Evolutionary conservation across 192 early-diverging fungal species (phyloP).

Genomic region (Linnemannia exigua): DNA sequence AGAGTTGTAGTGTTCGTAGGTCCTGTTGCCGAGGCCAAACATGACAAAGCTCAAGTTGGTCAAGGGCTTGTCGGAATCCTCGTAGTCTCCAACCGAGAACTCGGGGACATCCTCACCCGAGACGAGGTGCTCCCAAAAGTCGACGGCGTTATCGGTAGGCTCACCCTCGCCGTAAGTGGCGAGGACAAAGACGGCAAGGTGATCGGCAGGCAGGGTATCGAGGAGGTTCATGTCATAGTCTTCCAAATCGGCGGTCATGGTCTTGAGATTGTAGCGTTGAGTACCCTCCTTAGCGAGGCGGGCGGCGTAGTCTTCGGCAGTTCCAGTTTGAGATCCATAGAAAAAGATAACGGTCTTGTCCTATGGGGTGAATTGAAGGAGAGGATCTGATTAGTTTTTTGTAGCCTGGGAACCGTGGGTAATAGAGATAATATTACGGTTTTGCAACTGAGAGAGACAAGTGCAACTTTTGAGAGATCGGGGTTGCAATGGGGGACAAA

Average conservation of each 20-base stretch:
- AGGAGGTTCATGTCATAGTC: slow-evolving; percentile 93
- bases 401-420: neutral
- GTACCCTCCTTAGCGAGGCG: slow-evolving; percentile 90
- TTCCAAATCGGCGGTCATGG: slow-evolving; percentile 90
- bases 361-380: slow-evolving; percentile 33
- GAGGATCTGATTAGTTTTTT: neutral
- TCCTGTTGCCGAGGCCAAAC: slow-evolving; percentile 92
- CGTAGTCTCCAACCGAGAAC: slow-evolving; percentile 68
- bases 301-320: slow-evolving; percentile 97
- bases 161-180: slow-evolving; percentile 99
- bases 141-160: slow-evolving; percentile 97
- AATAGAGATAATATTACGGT: neutral
- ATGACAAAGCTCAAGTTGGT: slow-evolving; percentile 73
- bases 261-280: slow-evolving; percentile 77
- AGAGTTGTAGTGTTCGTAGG: slow-evolving; percentile 93
- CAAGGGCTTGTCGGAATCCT: slow-evolving; percentile 71
- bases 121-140: slow-evolving; percentile 90
- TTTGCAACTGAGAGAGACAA: neutral
- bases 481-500: neutral
- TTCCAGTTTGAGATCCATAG: slow-evolving; percentile 99
- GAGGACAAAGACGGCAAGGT: slow-evolving; percentile 91
- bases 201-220: slow-evolving; percentile 74
- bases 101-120: slow-evolving; percentile 81
- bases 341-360: slow-evolving; percentile 88
- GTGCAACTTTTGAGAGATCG: neutral